Evolutionary conservation across 2,329 filamentous ascomycete genomes (phyloP).

Genomic region (Ophiostoma piceae): DNA sequence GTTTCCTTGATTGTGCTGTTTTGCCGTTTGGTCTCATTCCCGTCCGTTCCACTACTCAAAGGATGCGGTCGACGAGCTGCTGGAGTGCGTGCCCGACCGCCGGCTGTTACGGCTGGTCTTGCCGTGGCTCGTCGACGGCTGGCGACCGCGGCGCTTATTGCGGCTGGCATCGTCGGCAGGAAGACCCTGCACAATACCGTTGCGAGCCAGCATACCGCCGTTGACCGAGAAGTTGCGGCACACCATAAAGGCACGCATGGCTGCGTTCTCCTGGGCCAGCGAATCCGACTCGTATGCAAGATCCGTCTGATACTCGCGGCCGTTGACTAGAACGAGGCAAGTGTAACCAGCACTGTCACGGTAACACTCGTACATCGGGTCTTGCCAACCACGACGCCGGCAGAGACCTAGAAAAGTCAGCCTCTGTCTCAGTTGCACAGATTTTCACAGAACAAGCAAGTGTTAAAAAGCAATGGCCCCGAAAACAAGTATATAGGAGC

Average conservation of each 20-base stretch:
- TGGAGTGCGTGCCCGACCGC: constrained; percentile 54
- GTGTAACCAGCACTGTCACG: constrained; percentile 69
- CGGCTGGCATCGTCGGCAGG: constrained; percentile 49
- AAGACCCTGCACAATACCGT: constrained; percentile 62
- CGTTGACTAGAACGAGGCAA: constrained; percentile 91
- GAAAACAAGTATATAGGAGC: constrained; percentile 27
- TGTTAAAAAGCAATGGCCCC: not conserved
- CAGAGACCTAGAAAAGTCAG: constrained; percentile 65
- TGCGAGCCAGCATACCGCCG: constrained; percentile 77
- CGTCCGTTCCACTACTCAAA: constrained; percentile 41
- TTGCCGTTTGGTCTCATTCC: not conserved
- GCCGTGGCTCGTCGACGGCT: constrained; percentile 40
- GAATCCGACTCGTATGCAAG: constrained; percentile 74
- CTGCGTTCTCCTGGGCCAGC: constrained; percentile 85
- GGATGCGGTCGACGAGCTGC: constrained; percentile 58
- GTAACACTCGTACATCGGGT: constrained; percentile 83
- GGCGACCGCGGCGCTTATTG: constrained; percentile 46
- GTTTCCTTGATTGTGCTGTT: not conserved
- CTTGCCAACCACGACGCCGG: constrained; percentile 87
- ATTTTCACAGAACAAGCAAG: not conserved
- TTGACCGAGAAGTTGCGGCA: constrained; percentile 97
- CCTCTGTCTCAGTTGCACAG: not conserved
- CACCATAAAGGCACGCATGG: constrained; percentile 94
- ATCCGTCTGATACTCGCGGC: constrained; percentile 92
- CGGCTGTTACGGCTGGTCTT: constrained; percentile 45